Percentiles rank a stretch among this genome's conserved stretches.
Evolutionary conservation across 495 filamentous ascomycete species (phyloP).

Genomic region (Haplographium delicatum): DNA sequence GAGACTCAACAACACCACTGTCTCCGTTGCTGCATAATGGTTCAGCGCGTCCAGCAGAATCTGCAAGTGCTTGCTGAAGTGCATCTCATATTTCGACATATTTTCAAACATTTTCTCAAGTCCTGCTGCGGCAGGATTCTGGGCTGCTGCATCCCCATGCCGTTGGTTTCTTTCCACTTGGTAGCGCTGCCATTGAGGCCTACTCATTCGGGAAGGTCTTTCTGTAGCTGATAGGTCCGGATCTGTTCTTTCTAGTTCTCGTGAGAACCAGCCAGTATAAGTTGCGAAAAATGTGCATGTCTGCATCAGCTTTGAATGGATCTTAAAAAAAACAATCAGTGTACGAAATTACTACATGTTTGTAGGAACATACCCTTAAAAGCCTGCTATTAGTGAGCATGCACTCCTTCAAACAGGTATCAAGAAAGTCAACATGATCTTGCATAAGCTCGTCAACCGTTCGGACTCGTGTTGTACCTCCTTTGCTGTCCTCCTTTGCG

Average conservation of each 20-base stretch:
- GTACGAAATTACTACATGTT: no score
- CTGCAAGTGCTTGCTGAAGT: slow-evolving; percentile 85
- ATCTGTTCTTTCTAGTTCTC: slow-evolving; percentile 72
- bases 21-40: slow-evolving; percentile 96
- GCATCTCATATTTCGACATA: slow-evolving; percentile 81
- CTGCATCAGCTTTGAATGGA: slow-evolving; percentile 90
- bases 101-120: slow-evolving; percentile 78
- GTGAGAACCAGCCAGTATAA: slow-evolving; percentile 74
- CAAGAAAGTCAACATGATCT: slow-evolving; percentile 96
- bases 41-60: slow-evolving; percentile 91
- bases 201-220: slow-evolving; percentile 46
- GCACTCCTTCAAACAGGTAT: slow-evolving; percentile 97
- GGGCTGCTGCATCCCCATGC: slow-evolving; percentile 28
- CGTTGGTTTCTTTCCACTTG: slow-evolving; percentile 30
- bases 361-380: slow-evolving; percentile 59
- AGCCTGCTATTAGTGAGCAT: slow-evolving; percentile 97
- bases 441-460: slow-evolving; percentile 99
- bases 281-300: slow-evolving; percentile 89
- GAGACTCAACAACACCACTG: slow-evolving; percentile 83
- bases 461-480: slow-evolving; percentile 37
- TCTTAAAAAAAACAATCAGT: slow-evolving; percentile 58
- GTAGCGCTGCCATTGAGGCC: slow-evolving; percentile 46
- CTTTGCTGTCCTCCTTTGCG: slow-evolving; percentile 38
- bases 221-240: slow-evolving; percentile 57
- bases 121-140: slow-evolving; percentile 29